Evolutionary conservation across 2,329 filamentous ascomycete species (phyloP), one percentile per base, ranked within the genome.

Genomic region (Colletotrichum australisinense): DNA sequence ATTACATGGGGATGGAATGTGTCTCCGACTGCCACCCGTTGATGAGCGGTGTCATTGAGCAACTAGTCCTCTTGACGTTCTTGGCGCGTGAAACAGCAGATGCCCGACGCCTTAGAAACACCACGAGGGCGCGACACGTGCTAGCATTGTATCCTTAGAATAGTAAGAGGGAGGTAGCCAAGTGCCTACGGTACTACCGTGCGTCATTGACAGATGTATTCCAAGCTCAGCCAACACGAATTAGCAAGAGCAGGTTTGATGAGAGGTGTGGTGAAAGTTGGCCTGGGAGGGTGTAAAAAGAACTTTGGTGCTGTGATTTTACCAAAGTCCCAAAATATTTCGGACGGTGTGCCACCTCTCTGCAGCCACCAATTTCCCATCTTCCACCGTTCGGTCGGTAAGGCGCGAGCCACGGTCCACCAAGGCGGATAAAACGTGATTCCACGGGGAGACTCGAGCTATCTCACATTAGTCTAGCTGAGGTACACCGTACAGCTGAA

Each of bases 341-440:
- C n/a, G 28, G 22, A 24, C 26, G 30, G 28, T 52, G 42, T 30
- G 38, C 53, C 53, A 53, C 53, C 53, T n/a, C 32, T 32, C 24
- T 26, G 32, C 46, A 55, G 70, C 60, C 60, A 65, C 67, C 46
- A 55, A 70, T 73, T 70, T 73, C 59, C 60, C 16, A 6, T 38
- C 42, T 55, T 12, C 28, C 52, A 57, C 59, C 9, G 28, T 57
- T 64, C 24, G 8, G 55, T 19, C 26, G 63, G 30, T 32, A 28
- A 56, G 26, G 63, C n/a, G 64, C 35, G 19, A 49, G 52, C 35
- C 28, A 32, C 35, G 22, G 32, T 38, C 35, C 28, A 32, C 24
- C 49, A 38, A 22, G 28, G 55, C 32, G 38, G 56, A 30, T 30
- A 24, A 55, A 22, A 6, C 0, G 11, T 30, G 42, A 19, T 63